Conservation (phyloP, 2,329 filamentous ascomycete genomes). For the Aspergillus pseudoglaucus region DNA sequence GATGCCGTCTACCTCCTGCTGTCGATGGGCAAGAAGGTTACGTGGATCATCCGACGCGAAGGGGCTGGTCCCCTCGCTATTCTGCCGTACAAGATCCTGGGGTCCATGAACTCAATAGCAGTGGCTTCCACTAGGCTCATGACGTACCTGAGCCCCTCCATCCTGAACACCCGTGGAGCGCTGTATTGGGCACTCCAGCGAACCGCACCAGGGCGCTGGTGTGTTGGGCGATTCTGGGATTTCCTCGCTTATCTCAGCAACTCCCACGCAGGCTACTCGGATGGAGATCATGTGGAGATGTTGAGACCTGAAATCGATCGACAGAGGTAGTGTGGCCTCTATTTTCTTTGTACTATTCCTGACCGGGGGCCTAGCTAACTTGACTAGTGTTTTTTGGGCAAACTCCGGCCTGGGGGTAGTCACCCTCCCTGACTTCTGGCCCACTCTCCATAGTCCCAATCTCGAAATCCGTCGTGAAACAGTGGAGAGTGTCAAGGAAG, state of each 20-base stretch:
- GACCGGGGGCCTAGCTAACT: too few species aligned
- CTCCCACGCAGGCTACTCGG: conserved; percentile 19
- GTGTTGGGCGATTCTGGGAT: neutral
- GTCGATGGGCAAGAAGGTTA: conserved; percentile 22
- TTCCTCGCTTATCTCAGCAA: neutral
- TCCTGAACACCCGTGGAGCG: conserved; percentile 23
- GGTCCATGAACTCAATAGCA: conserved; percentile 11
- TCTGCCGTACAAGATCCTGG: conserved; percentile 19
- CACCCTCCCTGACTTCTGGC: conserved; percentile 30
- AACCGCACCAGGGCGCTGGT: conserved; percentile 5
- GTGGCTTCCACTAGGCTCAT: conserved; percentile 19
- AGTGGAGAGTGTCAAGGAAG: neutral
- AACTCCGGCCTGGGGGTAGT: conserved; percentile 24
- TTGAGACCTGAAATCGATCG: neutral
- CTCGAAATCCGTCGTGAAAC: conserved; percentile 12
- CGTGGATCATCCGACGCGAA: conserved; percentile 29
- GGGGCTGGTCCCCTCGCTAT: conserved; percentile 27
- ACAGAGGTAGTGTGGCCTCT: neutral
- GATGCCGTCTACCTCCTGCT: conserved; percentile 29
- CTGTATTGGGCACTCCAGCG: conserved; percentile 21
- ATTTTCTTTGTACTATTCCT: conserved; percentile 7
- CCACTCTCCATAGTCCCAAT: conserved; percentile 23
- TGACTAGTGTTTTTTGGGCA: conserved; percentile 31
- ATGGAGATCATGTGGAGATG: conserved; percentile 1
- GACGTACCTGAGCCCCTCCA: conserved; percentile 20